Percentiles rank a stretch among this genome's conserved stretches.
Evolutionary conservation across 164 flowering plant genomes (phyloP).

Genomic region (Chloranthus sessilifolius): DNA sequence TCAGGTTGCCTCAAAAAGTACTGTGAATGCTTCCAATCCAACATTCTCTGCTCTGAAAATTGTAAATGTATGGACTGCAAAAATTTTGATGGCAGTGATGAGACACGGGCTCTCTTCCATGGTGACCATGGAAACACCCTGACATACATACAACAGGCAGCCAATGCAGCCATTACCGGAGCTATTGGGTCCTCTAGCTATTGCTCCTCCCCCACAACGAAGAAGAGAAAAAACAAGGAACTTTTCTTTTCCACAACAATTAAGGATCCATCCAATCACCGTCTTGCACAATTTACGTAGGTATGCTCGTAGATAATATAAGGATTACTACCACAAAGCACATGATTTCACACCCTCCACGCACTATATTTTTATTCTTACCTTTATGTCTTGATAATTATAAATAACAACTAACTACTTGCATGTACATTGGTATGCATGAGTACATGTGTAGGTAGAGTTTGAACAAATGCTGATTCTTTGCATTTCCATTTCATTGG

Average conservation of each 20-base stretch:
- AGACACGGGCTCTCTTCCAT: conserved; percentile 84
- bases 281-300: conserved; percentile 57
- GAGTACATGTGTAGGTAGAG: no score
- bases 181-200: conserved; percentile 93
- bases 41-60: conserved; percentile 92
- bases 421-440: no score
- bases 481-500: no score
- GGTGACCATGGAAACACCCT: conserved; percentile 64
- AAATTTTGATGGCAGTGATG: conserved; percentile 96
- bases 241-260: conserved; percentile 37
- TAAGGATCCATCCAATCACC: conserved; percentile 49
- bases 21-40: conserved; percentile 97
- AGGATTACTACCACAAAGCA: no score
- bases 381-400: no score
- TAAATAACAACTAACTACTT: no score
- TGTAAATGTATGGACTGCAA: conserved; percentile 98
- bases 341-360: no score
- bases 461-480: no score
- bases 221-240: conserved; percentile 74
- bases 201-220: conserved; percentile 67
- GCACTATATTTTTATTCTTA: no score
- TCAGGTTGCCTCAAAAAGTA: conserved; percentile 98
- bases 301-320: no score
- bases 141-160: conserved; percentile 85
- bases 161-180: conserved; percentile 96